Base-by-base conservation (phyloP, 2,329 filamentous ascomycete species). In the Neofusicoccum cordaticola region DNA sequence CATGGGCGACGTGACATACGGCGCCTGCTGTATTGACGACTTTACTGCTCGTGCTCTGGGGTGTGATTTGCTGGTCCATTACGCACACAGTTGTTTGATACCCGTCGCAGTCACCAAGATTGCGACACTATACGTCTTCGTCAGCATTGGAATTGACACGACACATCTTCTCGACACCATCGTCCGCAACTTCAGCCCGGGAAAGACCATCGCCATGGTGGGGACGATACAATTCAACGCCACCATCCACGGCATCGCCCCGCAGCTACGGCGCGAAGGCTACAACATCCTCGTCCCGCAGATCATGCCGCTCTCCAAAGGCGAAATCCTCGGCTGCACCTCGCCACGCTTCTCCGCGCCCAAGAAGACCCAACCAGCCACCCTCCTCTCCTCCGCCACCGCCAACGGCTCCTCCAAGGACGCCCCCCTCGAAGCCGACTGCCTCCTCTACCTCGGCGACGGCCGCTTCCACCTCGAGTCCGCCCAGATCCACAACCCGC, bases 181-280 rank as follows among this genome's bases (percentile, higher is more conserved):
- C 52, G 90, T 93, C 74, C 88, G 92, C 67, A 99, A 97, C 75
- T 97, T 98, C 75, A 83, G 88, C 1, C 80, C 89, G 0, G 91
- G 91, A 1, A 96, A 95, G 79, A 94, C 90, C 0, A 88, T 99
- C 65, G 95, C 95, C 4, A 85, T 97, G 70, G 94, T 99, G 15
- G 94, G 95, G 53, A 99, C 95, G 0, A 99, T 99, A 70, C 95
- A 99, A 77, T 99, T 99, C 84, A 99, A 99, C 78, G 92, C 93
- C 41, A 97, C 95, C 0, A 89, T 99, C 37, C 95, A 99, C 78
- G 92, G 91, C 15, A 87, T 96, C 13, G 88, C 88, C 68, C 84
- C 88, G 35, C 85, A 87, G 15, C 85, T 99, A 6, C 91, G 96
- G 70, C 87, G 86, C 48, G 91, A 92, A 13, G 95, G 95, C 15